phyloP scores from a whole-genome alignment of 1,139 yeast species.

The Pichia sp. region DNA sequence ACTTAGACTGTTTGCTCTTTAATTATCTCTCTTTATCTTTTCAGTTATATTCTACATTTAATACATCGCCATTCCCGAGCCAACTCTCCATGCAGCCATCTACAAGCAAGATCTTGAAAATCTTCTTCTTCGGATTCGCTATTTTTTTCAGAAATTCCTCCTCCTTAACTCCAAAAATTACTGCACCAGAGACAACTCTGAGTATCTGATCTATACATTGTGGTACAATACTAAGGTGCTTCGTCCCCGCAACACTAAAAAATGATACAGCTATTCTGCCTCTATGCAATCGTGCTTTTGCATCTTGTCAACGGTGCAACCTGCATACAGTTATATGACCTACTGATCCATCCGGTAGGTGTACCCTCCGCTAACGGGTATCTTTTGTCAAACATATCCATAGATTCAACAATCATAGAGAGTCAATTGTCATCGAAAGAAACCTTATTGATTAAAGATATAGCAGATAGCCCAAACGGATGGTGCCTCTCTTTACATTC shows the following conservation, averaged over 20 bases:
- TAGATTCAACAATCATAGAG: not conserved
- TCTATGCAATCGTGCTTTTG: not conserved
- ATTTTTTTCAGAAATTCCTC: no score
- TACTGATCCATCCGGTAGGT: not conserved
- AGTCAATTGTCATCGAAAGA: not conserved
- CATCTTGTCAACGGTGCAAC: not conserved
- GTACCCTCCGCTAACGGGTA: not conserved
- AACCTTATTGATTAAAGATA: no score
- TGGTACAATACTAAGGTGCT: no score
- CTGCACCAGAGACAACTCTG: no score
- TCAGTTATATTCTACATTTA: no score
- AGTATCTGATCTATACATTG: no score
- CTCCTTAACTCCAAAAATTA: no score
- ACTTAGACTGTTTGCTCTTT: not conserved
- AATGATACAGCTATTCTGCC: not conserved
- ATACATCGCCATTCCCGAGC: no score
- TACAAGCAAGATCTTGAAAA: no score
- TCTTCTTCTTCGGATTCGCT: no score
- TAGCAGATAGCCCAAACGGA: not conserved
- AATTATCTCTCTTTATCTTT: no score
- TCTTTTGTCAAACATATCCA: not conserved
- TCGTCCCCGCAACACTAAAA: not conserved
- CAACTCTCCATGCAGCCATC: no score
- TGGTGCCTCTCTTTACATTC: conserved; percentile 3
- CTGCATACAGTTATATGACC: not conserved